Base-by-base conservation (phyloP, 2,329 filamentous ascomycete species). In the Xylariaceae sp. region DNA sequence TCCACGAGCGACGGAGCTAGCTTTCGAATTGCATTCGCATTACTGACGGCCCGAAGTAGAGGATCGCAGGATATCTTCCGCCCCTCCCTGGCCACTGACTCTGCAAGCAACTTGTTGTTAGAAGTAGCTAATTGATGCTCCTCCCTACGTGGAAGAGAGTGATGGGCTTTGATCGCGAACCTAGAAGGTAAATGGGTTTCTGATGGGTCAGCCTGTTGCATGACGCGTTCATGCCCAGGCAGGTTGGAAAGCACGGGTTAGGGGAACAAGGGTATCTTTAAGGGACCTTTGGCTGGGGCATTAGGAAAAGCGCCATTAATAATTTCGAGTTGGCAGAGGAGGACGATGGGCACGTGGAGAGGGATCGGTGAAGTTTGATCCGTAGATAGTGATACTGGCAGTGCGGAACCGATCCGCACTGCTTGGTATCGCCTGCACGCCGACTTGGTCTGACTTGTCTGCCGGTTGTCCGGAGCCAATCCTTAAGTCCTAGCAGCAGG, bases 301-400 rank as follows among this genome's bases (percentile, higher is more conserved):
- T 49, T 49, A 41, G 50, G 53, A 43, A 30, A 26, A 37, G 22
- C 21, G 41, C 43, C 22, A 21, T 50, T 53, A 41, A 43, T 49
- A 51, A 41, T 45, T 46, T 3, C 47, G 47, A 39, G 44, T 44
- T 48, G 47, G 19, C 18, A 41, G 15, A 26, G 41, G 37, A 30
- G 19, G 40, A 45, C 18, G 16, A 19, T 47, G 22, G 40, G 9
- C 22, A 48, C 39, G 22, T 34, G 49, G 46, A 49, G 45, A 37
- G 9, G 16, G 40, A 26, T 40, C 18, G 34, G 39, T 32, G 48
- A 49, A 48, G 40, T 39, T 34, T 49, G 51, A 39, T 55, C 51
- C 54, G 52, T 59, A 59, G 57, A 57, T 59, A 57, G 54, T 52
- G 50, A 54, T 57, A 47, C 34, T 53, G 34, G 49, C 53, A 51